phyloP scores from a whole-genome alignment of 2,329 filamentous ascomycete genomes.

The Pseudogymnoascus sp. region DNA sequence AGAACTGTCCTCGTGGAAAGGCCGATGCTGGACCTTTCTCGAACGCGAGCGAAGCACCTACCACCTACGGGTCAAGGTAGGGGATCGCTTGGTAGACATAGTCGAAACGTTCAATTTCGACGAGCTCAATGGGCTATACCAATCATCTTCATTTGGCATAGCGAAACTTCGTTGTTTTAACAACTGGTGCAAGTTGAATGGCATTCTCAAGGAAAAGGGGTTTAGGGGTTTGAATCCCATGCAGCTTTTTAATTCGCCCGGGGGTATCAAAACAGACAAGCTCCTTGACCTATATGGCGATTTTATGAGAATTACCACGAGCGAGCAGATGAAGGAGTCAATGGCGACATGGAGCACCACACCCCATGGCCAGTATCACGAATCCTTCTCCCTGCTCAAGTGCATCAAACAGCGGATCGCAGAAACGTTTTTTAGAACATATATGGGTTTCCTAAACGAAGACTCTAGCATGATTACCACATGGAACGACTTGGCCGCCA shows the following conservation, averaged over 20 bases:
- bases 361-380: not conserved
- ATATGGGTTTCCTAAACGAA: not conserved
- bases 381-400: not conserved
- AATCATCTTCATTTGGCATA: not conserved
- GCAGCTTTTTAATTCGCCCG: not conserved
- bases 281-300: not conserved
- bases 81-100: not conserved
- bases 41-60: slow-evolving; percentile 4
- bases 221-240: not conserved
- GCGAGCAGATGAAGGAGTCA: not conserved
- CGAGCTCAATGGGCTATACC: not conserved
- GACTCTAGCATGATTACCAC: not conserved
- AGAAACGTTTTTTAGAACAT: not conserved
- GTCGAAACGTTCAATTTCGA: not conserved
- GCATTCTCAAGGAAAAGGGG: not conserved
- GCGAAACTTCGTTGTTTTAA: not conserved
- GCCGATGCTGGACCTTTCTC: slow-evolving; percentile 8
- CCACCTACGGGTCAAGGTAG: not conserved
- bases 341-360: not conserved
- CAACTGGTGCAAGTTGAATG: slow-evolving; percentile 6
- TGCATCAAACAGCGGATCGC: not conserved
- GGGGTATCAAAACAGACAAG: not conserved
- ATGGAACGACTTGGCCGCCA: not conserved
- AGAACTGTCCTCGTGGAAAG: not conserved
- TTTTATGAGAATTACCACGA: not conserved